Base-by-base conservation (phyloP, 2,329 filamentous ascomycete species). In the Elsinoe fawcettii region DNA sequence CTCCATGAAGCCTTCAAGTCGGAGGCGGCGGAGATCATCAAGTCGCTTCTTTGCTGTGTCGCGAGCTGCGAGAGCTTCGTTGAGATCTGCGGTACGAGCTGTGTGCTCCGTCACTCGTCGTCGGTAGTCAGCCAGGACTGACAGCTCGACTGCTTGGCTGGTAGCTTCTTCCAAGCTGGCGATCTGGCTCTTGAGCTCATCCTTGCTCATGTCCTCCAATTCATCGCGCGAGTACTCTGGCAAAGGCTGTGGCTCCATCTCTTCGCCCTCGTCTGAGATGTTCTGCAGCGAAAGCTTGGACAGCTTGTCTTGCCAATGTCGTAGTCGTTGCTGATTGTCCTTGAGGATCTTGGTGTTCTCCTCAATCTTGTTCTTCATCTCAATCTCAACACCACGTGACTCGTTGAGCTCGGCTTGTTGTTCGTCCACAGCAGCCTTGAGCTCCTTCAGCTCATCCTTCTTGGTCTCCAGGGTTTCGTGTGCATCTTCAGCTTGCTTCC, bases 291-390 rank as follows among this genome's bases (percentile, higher is more conserved):
- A 74, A 23, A 99, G 81, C 75, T 96, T 97, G 55, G 80, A 79
- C 7, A 95, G 77, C 75, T 97, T 96, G 60, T 96, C 89, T 56
- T 90, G 78, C 90, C 91, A 97, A 74, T 96, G 89, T 36, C 79
- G 80, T 39, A 88, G 80, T 59, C 88, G 84, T 72, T 88, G 91
- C 70, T 95, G 85, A 71, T 95, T 96, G 67, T 97, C 92, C 0
- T 75, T 73, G 12, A 97, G 80, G 8, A 86, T 82, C 74, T 99
- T 99, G 63, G 96, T 88, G 70, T 92, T 93, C 68, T 97, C 92
- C 67, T 97, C 93, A 1, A 99, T 84, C 74, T 95, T 95, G 73
- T 97, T 97, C 61, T 88, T 87, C 90, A 97, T 96, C 72, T 99
- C 93, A 60, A 99, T 96, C 71, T 99, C 93, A 2, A 86, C 77